Conservation (phyloP, 306 rosid species). For the Corylus americana region DNA sequence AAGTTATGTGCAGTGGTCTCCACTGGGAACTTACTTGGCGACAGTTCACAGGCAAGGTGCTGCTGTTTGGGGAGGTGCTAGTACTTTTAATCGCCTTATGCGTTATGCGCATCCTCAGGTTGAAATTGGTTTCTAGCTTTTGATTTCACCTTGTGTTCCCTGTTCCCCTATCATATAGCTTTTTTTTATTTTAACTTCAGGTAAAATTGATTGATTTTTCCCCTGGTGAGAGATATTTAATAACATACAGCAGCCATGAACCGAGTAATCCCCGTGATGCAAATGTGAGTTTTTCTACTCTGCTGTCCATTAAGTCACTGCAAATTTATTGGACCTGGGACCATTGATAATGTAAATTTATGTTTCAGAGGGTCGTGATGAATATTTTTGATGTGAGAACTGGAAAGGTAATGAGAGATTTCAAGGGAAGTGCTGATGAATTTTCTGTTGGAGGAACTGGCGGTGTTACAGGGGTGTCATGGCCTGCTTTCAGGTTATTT, state of each 20-base stretch:
- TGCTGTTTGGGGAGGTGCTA: slow-evolving; percentile 94
- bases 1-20: slow-evolving; percentile 92
- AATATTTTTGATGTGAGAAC: slow-evolving; percentile 90
- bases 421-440: slow-evolving; percentile 84
- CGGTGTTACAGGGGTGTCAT: slow-evolving; percentile 74
- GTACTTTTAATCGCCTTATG: slow-evolving; percentile 70
- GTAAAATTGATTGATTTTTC: slow-evolving; percentile 86
- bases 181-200: slow-evolving; percentile 36
- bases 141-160: background rate
- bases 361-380: slow-evolving; percentile 72
- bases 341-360: slow-evolving; percentile 31
- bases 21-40: slow-evolving; percentile 87
- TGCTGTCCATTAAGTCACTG: slow-evolving; percentile 1
- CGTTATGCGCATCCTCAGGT: slow-evolving; percentile 92
- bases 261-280: slow-evolving; percentile 93
- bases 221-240: slow-evolving; percentile 78
- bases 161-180: background rate
- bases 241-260: slow-evolving; percentile 88
- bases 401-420: slow-evolving; percentile 88
- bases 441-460: slow-evolving; percentile 84
- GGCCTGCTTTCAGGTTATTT: slow-evolving; percentile 87
- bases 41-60: slow-evolving; percentile 92
- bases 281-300: slow-evolving; percentile 56
- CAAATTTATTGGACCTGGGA: background rate
- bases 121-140: background rate